phyloP scores from a whole-genome alignment of 2,329 filamentous ascomycete species.

The Cephalotrichum gorgonifer region DNA sequence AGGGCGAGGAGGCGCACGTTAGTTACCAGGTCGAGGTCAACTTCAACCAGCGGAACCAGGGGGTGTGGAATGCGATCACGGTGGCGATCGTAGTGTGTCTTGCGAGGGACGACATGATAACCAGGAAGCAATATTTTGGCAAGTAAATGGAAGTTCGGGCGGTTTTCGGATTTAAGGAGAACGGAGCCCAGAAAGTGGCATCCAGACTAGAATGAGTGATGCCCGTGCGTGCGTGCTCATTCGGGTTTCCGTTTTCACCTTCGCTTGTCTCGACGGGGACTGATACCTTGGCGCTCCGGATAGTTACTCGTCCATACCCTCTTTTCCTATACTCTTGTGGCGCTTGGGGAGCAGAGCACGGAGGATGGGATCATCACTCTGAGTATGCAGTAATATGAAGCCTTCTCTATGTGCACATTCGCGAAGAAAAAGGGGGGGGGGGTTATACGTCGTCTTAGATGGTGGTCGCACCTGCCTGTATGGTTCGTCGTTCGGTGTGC shows the following conservation, averaged over 20 bases:
- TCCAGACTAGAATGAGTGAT: background rate
- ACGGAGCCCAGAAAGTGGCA: no score
- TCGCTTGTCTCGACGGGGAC: background rate
- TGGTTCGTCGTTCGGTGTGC: no score
- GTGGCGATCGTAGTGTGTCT: conserved; percentile 27
- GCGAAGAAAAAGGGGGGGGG: no score
- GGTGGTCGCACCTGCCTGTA: no score
- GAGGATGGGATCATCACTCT: no score
- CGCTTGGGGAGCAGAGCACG: no score
- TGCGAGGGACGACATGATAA: conserved; percentile 27
- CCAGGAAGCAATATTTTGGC: conserved; percentile 22
- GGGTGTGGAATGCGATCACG: conserved; percentile 34
- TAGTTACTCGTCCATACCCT: no score
- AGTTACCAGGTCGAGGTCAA: conserved; percentile 32
- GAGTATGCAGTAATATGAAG: no score
- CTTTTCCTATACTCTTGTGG: no score
- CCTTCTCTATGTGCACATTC: no score
- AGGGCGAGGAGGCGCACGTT: conserved; percentile 22
- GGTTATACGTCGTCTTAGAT: no score
- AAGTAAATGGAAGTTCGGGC: background rate
- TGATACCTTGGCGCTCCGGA: background rate
- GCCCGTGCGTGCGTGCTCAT: background rate
- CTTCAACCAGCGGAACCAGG: conserved; percentile 26
- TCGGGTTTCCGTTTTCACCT: background rate
- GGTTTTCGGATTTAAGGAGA: background rate